Base-by-base conservation (phyloP, 2,329 filamentous ascomycete species). In the Sporothrix variecibatus region DNA sequence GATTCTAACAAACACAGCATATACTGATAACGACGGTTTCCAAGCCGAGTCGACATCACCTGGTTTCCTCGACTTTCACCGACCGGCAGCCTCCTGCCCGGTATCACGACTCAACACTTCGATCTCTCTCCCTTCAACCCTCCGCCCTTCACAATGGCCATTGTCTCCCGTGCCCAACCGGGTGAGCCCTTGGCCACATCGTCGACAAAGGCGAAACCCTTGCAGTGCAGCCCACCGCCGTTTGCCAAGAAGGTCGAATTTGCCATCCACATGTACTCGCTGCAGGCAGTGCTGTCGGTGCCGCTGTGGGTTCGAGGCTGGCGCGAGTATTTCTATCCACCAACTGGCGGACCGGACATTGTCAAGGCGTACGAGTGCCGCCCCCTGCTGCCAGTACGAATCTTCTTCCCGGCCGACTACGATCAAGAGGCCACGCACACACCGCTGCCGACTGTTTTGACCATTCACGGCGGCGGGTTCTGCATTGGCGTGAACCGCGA, bases 391-490 rank as follows among this genome's bases (percentile, higher is more conserved):
- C 80, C 81, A 20, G 77, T 83, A 17, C 81, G 81, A 67, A 80
- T 86, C 72, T 86, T 85, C 79, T 82, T 83, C 72, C 84, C 85
- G 0, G 76, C 77, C 3, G 76, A 75, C 69, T 81, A 83, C 75
- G 80, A 83, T 75, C 77, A 78, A 65, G 77, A 79, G 5, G 72
- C 73, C 15, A 67, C 38, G 23, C 73, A 79, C 11, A 68, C 74
- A 0, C 78, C 79, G 4, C 79, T 84, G 8, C 85, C 86, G 2
- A 81, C 85, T 1, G 82, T 87, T 58, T 80, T 88, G 62, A 82
- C 84, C 73, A 82, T 87, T 76, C 87, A 88, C 77, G 86, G 86
- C 73, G 86, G 86, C 75, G 86, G 85, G 46, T 87, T 86, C 78
- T 81, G 81, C 60, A 53, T 88, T 65, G 82, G 84, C 78, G 77